Conservation (phyloP, 2,329 filamentous ascomycete genomes). For the Curvularia sp. region DNA sequence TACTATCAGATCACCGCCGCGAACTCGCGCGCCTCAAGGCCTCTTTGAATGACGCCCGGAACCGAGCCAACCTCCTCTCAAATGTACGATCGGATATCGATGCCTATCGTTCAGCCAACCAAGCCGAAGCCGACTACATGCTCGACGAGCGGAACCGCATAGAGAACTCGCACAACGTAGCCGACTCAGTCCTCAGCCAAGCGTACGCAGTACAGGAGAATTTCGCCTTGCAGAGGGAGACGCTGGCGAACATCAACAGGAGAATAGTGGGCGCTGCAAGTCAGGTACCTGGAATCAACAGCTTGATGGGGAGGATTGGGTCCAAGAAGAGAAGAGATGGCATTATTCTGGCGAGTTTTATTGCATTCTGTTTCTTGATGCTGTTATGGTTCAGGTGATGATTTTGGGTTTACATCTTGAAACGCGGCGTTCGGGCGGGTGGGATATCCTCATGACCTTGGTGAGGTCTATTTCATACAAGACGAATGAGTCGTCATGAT, state of each 20-base stretch:
- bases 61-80: constrained; percentile 86
- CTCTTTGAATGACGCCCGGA: constrained; percentile 77
- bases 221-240: constrained; percentile 87
- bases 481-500: constrained; percentile 32
- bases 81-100: constrained; percentile 93
- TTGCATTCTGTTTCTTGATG: constrained; percentile 89
- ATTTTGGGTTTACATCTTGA: constrained; percentile 10
- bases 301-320: constrained; percentile 88
- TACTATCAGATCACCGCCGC: constrained; percentile 83
- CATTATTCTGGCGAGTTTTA: constrained; percentile 88
- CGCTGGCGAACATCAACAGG: constrained; percentile 84
- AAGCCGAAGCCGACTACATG: constrained; percentile 96
- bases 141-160: constrained; percentile 84
- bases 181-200: constrained; percentile 89
- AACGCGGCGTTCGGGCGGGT: constrained; percentile 33
- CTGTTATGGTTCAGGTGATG: constrained; percentile 67
- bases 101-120: constrained; percentile 82
- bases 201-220: constrained; percentile 96
- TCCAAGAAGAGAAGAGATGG: constrained; percentile 94
- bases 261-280: constrained; percentile 88
- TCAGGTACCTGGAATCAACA: constrained; percentile 91
- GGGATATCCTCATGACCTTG: constrained; percentile 39
- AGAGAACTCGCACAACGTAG: constrained; percentile 87
- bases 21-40: constrained; percentile 79
- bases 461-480: constrained; percentile 22